phyloP scores from a whole-genome alignment of 805 yeast species.

The Huiozyma naganishii region DNA sequence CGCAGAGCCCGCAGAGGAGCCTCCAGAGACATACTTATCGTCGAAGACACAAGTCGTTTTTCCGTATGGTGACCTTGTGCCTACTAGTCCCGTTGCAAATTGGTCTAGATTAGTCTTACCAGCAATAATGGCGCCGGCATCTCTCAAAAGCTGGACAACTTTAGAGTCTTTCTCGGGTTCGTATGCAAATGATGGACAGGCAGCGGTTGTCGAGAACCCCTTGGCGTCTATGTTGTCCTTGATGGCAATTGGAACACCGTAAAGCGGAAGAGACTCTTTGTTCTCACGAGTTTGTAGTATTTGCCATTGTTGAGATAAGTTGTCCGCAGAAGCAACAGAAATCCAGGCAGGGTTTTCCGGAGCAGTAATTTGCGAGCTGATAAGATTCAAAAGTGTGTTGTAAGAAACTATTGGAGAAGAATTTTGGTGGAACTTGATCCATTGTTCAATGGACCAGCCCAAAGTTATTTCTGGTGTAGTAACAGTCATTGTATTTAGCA shows the following conservation, averaged over 20 bases:
- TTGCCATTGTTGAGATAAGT: constrained; percentile 66
- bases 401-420: constrained; percentile 54
- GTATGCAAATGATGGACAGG: constrained; percentile 79
- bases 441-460: constrained; percentile 78
- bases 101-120: constrained; percentile 96
- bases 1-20: constrained; percentile 95
- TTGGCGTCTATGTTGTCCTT: constrained; percentile 90
- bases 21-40: constrained; percentile 77
- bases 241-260: constrained; percentile 91
- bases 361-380: constrained; percentile 36
- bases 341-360: constrained; percentile 87
- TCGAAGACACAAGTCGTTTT: constrained; percentile 73
- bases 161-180: constrained; percentile 63
- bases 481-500: not conserved
- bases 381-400: constrained; percentile 34
- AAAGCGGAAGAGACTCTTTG: constrained; percentile 51
- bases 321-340: constrained; percentile 54
- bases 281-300: constrained; percentile 52
- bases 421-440: constrained; percentile 59
- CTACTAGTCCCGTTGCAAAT: constrained; percentile 95
- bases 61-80: constrained; percentile 92
- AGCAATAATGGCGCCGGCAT: constrained; percentile 84
- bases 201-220: constrained; percentile 82
- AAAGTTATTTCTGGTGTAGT: constrained; percentile 14
- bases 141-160: constrained; percentile 59